phyloP scores from a whole-genome alignment of 257 asterid species.

The Solanum ahanhuiri region DNA sequence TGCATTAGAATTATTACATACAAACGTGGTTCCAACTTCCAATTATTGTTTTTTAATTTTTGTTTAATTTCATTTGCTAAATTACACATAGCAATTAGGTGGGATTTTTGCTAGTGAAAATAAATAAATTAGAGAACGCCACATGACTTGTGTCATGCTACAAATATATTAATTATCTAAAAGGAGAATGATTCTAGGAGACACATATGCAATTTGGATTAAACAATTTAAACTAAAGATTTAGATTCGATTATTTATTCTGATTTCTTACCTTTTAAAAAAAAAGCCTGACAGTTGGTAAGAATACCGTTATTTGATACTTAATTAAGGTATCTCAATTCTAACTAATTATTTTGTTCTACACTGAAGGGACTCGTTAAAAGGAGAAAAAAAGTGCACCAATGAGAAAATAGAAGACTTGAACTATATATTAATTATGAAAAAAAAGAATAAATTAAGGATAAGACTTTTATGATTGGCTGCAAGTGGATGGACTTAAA shows the following conservation, averaged over 20 bases:
- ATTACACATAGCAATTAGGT: not conserved
- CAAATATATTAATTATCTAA: not conserved
- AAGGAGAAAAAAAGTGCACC: not conserved
- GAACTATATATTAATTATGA: not conserved
- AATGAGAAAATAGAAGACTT: not conserved
- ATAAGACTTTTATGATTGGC: not conserved
- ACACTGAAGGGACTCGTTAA: not conserved
- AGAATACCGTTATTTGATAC: not conserved
- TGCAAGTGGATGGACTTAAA: not conserved
- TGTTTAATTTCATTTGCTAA: not conserved
- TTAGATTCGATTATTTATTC: not conserved
- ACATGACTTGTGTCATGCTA: not conserved
- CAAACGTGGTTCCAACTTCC: conserved; percentile 21
- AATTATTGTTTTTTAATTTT: not conserved
- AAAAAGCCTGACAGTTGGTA: not conserved
- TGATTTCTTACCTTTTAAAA: not conserved
- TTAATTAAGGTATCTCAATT: not conserved
- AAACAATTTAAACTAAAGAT: not conserved
- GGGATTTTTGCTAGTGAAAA: not conserved
- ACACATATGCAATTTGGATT: not conserved
- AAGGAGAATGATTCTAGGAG: not conserved
- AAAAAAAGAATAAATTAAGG: not conserved
- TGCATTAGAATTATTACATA: not conserved
- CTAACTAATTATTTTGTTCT: not conserved
- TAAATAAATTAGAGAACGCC: not conserved